Percentiles rank a stretch among this genome's conserved stretches.
Conservation (phyloP, 148 eudicot species). For the Cornus kousa region DNA sequence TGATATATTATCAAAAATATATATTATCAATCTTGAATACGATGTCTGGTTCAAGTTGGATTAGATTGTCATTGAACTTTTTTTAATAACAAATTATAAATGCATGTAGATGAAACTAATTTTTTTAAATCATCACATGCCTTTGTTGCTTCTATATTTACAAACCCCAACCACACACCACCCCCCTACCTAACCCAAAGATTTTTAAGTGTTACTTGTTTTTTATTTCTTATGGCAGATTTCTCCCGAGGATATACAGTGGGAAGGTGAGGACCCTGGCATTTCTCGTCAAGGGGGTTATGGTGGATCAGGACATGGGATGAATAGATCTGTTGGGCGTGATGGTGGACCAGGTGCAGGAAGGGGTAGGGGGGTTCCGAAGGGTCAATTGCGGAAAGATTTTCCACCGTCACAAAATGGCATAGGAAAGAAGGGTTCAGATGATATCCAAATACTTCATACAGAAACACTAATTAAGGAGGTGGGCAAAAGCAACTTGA, state of each 20-base stretch:
- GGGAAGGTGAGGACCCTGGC: conserved; percentile 69
- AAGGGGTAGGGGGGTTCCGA: conserved; percentile 51
- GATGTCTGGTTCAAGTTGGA: too few species aligned
- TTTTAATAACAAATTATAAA: too few species aligned
- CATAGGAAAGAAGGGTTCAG: conserved; percentile 45
- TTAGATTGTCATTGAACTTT: too few species aligned
- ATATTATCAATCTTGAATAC: too few species aligned
- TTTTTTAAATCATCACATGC: too few species aligned
- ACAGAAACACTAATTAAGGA: conserved; percentile 62
- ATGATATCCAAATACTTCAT: conserved; percentile 55
- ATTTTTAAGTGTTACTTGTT: not conserved
- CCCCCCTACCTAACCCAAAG: not conserved
- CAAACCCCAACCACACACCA: too few species aligned
- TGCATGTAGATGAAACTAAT: too few species aligned
- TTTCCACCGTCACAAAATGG: conserved; percentile 62
- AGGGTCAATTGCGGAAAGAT: conserved; percentile 47
- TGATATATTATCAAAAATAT: too few species aligned
- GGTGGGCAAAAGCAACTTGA: conserved; percentile 28
- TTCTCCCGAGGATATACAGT: conserved; percentile 63
- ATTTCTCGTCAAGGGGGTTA: conserved; percentile 47
- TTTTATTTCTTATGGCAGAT: conserved; percentile 32
- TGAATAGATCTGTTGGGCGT: conserved; percentile 42
- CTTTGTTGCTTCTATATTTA: too few species aligned
- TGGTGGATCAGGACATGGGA: conserved; percentile 40
- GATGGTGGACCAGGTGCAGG: conserved; percentile 44